Base-by-base conservation (phyloP, 1,139 yeast species). In the Candida neerlandica region DNA sequence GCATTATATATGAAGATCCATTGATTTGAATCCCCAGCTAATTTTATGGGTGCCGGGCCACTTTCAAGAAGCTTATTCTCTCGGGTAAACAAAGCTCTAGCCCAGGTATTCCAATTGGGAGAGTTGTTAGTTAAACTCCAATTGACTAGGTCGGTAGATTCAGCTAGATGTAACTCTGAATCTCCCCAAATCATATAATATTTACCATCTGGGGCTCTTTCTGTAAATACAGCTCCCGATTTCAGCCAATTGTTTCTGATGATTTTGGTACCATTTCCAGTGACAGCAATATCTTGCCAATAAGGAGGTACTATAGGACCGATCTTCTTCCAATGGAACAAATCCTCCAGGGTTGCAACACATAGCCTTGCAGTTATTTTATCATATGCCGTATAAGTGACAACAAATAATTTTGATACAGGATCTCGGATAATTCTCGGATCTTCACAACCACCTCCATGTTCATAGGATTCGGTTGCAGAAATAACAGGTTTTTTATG, bases 161-260 rank as follows among this genome's bases (percentile, higher is more conserved):
- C 64, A 3, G 79, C 79, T 54, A 75, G 64, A 52, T 72, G 69
- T 50, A 75, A 65, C 23, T 69, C 67, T 16, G 70, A 64, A 55
- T 75, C 80, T 10, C 80, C 80, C 75, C 77, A 75, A 33, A 75
- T 65, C 80, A 75, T 75, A 53, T 73, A 73, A 55, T 71, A 75
- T 43, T 66, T 64, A 5, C 76, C 77, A 53, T 72, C 74, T 6
- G 42, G 46, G 45, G 61, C 59, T 42, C 51, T 61, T 45, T 73
- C 73, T n/a, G 66, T 67, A 56, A 75, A 73, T 0, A 75, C 58
- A 1, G 78, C 78, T 0, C 78, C 80, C 4, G 75, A 69, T 54
- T 75, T 75, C 74, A 70, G 75, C 80, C 80, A 75, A 21, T 64
- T 67, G 32, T 60, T 51, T 16, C 77, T 55, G 16, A 72, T 66